A percentile compares a stretch with the other conserved stretches of the same genome.
These are phyloP conservation scores for Fusarium fracticaudum DNA, from an alignment of 2,329 filamentous ascomycete species.

Conservation along the genomic window DNA sequence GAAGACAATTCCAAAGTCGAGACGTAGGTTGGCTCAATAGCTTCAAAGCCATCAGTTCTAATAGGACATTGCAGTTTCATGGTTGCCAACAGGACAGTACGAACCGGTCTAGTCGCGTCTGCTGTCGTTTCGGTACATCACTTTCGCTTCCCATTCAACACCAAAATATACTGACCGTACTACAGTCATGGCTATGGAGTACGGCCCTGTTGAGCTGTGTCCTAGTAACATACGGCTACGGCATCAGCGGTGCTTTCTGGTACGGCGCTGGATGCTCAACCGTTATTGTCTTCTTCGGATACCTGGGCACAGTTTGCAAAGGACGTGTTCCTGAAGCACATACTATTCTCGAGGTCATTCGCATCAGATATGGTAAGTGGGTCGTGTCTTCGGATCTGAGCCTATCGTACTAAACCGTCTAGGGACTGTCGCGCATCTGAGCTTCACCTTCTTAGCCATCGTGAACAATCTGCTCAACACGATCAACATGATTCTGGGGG, in stretches of 20 bases:
- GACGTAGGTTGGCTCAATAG: neutral
- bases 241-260: neutral
- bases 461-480: neutral
- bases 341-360: neutral
- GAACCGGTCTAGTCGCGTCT: neutral
- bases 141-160: rapidly evolving
- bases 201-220: neutral
- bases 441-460: neutral
- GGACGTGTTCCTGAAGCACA: neutral
- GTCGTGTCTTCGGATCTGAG: too few species aligned
- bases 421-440: neutral
- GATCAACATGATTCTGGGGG: neutral
- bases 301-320: neutral
- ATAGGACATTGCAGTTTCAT: neutral
- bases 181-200: neutral
- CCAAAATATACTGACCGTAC: rapidly evolving
- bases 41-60: too few species aligned
- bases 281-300: neutral
- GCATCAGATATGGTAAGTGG: neutral
- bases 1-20: neutral
- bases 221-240: neutral
- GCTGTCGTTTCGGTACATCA: neutral
- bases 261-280: neutral
- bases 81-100: neutral
- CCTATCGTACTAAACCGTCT: neutral